Evolutionary conservation across 2,329 filamentous ascomycete genomes (phyloP).

Genomic region (Erysiphe pulchra): DNA sequence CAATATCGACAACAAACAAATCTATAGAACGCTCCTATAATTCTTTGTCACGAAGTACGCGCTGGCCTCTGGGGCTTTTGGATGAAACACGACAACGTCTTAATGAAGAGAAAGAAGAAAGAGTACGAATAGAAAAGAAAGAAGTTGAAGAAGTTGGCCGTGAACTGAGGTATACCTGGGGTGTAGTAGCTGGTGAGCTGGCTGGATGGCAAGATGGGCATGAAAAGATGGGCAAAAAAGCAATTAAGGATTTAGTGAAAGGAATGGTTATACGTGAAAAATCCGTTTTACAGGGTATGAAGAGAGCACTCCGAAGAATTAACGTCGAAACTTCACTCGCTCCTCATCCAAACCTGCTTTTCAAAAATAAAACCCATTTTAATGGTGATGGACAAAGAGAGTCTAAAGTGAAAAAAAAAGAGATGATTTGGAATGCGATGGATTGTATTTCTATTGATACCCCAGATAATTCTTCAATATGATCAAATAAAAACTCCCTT

Average conservation of each 20-base stretch:
- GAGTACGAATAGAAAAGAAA: slow-evolving; percentile 39
- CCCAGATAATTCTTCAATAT: too few relatives aligned
- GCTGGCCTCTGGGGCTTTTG: slow-evolving; percentile 59
- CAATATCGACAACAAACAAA: slow-evolving; percentile 49
- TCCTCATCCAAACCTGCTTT: too few relatives aligned
- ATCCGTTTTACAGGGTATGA: slow-evolving; percentile 55
- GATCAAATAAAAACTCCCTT: too few relatives aligned
- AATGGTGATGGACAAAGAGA: too few relatives aligned
- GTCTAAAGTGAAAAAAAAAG: too few relatives aligned
- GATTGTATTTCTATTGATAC: too few relatives aligned
- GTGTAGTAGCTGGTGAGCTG: slow-evolving; percentile 72
- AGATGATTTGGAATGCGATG: too few relatives aligned
- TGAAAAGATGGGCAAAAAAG: slow-evolving; percentile 47
- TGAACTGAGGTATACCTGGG: slow-evolving; percentile 77
- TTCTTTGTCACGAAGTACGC: slow-evolving; percentile 45
- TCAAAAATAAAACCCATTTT: too few relatives aligned
- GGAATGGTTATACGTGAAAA: slow-evolving; percentile 60
- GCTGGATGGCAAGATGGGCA: slow-evolving; percentile 87
- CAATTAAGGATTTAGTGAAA: slow-evolving; percentile 50
- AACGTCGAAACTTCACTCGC: slow-evolving; percentile 1
- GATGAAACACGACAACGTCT: slow-evolving; percentile 69
- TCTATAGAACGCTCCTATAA: slow-evolving; percentile 54
- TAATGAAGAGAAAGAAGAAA: slow-evolving; percentile 63
- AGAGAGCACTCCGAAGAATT: slow-evolving; percentile 38
- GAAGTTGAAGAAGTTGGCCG: slow-evolving; percentile 52